phyloP scores from a whole-genome alignment of 2,329 filamentous ascomycete species.

The Talaromyces pinophilus region DNA sequence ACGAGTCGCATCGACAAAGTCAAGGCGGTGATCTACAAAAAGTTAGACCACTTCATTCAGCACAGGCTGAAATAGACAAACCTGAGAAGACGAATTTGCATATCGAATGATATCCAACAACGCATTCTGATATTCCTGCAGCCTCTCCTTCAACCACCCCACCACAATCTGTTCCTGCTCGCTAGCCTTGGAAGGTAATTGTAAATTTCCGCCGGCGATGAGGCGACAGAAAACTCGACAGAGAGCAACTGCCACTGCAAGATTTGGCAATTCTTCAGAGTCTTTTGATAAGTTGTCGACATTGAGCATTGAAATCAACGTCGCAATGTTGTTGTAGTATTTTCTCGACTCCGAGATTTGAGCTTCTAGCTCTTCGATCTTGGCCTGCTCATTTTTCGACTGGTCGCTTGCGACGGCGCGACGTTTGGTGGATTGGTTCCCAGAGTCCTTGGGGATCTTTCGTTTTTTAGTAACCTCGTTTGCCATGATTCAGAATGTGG shows the following conservation, averaged over 20 bases:
- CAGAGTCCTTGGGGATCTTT: constrained; percentile 38
- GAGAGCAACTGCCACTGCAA: constrained; percentile 74
- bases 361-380: constrained; percentile 73
- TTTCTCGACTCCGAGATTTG: constrained; percentile 83
- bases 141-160: constrained; percentile 74
- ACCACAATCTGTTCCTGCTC: constrained; percentile 75
- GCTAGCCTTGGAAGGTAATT: constrained; percentile 63
- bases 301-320: constrained; percentile 64
- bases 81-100: constrained; percentile 60
- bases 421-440: constrained; percentile 34
- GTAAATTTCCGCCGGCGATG: constrained; percentile 70
- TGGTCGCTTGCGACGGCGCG: constrained; percentile 51
- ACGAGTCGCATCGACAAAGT: constrained; percentile 80
- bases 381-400: constrained; percentile 58
- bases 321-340: constrained; percentile 87
- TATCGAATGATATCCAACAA: constrained; percentile 63
- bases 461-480: constrained; percentile 41
- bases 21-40: constrained; percentile 63
- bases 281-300: constrained; percentile 39
- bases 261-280: constrained; percentile 56
- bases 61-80: constrained; percentile 28
- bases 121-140: constrained; percentile 67
- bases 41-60: neutral
- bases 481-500: constrained; percentile 24
- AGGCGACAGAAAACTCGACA: constrained; percentile 85